A percentile compares a stretch with the other conserved stretches of the same genome.
Evolutionary conservation across 1,284 basidiomycete genomes (phyloP).

Genomic region (Heterobasidion occidentale): DNA sequence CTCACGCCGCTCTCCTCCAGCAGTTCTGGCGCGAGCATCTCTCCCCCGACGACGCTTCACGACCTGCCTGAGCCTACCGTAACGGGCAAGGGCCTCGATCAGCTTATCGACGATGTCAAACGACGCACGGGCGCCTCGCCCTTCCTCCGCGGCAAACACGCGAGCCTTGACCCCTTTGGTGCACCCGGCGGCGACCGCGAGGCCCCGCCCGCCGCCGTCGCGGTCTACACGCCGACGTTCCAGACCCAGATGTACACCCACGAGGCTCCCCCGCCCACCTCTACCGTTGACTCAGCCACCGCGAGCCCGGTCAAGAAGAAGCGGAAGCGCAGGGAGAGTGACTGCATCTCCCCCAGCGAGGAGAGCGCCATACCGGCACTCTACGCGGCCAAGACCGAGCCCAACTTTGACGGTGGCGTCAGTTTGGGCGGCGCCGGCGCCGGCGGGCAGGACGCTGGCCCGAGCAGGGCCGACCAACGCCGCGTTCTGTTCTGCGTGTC

Average conservation of each 20-base stretch:
- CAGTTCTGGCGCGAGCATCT: conserved; percentile 10
- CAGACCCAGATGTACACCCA: conserved; percentile 37
- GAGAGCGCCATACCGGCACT: not conserved
- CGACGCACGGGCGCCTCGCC: conserved; percentile 37
- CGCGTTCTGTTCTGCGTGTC: not conserved
- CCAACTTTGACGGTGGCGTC: not conserved
- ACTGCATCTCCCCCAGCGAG: not conserved
- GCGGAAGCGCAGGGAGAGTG: conserved; percentile 10
- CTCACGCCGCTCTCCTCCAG: conserved; percentile 10
- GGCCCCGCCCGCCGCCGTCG: conserved; percentile 17
- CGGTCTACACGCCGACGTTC: conserved; percentile 37
- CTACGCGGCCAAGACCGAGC: not conserved
- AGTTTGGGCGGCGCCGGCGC: not conserved
- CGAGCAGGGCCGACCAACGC: not conserved
- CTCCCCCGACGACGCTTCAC: not conserved
- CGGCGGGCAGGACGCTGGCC: not conserved
- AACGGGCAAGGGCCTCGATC: conserved; percentile 40
- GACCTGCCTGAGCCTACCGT: conserved; percentile 16
- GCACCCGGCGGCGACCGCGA: conserved; percentile 29
- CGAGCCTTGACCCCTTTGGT: conserved; percentile 40
- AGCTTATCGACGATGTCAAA: conserved; percentile 41
- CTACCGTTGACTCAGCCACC: not conserved
- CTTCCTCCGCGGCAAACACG: conserved; percentile 43
- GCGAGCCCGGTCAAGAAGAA: conserved; percentile 12
- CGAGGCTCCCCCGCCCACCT: conserved; percentile 1